phyloP scores from a whole-genome alignment of 2,329 filamentous ascomycete genomes.

The Scolecobasidium constrictum region DNA sequence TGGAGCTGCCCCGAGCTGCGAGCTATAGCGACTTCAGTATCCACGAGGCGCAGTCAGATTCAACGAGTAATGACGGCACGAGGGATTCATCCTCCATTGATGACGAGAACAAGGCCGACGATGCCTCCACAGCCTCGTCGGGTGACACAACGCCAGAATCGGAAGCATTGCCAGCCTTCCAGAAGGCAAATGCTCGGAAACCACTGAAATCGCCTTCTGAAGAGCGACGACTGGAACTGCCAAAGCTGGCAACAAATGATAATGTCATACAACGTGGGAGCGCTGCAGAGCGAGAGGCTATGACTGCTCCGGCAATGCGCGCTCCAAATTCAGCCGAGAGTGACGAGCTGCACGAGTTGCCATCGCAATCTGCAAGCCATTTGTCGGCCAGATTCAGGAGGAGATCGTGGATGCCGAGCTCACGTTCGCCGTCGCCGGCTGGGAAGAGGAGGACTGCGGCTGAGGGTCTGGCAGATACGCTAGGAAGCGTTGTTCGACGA shows the following conservation, averaged over 20 bases:
- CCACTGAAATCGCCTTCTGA: neutral
- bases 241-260: constrained; percentile 6
- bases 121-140: neutral
- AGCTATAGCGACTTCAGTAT: constrained; percentile 30
- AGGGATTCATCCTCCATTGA: constrained; percentile 1
- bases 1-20: constrained; percentile 25
- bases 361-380: neutral
- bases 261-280: constrained; percentile 2
- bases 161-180: neutral
- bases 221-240: constrained; percentile 2
- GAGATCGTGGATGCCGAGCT: constrained; percentile 9
- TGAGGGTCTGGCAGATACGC: constrained; percentile 2
- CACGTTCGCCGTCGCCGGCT: constrained; percentile 8
- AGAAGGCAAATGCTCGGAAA: neutral
- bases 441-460: constrained; percentile 1
- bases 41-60: constrained; percentile 17
- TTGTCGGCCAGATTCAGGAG: constrained; percentile 7
- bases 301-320: neutral
- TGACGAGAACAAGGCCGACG: constrained; percentile 1
- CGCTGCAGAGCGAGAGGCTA: neutral
- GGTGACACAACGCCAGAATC: constrained; percentile 5
- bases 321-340: neutral
- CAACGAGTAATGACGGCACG: neutral
- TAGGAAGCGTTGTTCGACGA: neutral
- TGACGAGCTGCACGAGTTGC: neutral